Conservation (phyloP, 1,139 yeast species). For the Debaryomycetaceae sp. region DNA sequence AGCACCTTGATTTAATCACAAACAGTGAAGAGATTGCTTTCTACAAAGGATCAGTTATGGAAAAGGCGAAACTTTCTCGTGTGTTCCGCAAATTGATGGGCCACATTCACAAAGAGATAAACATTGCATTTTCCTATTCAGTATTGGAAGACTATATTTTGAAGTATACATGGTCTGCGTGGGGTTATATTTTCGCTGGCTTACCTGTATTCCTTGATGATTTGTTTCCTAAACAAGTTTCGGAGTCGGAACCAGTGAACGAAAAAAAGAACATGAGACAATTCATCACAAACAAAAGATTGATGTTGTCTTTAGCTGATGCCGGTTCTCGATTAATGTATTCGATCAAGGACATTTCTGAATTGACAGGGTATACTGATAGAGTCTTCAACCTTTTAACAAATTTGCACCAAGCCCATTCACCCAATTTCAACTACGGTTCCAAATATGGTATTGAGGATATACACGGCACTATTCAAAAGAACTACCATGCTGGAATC, state of each 20-base stretch:
- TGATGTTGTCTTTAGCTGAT: conserved; percentile 88
- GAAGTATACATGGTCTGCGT: conserved; percentile 92
- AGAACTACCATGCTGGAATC: conserved; percentile 66
- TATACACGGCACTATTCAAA: conserved; percentile 79
- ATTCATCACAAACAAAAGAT: conserved; percentile 84
- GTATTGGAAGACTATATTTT: conserved; percentile 82
- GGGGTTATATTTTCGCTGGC: conserved; percentile 88
- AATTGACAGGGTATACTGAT: conserved; percentile 86
- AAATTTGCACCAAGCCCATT: conserved; percentile 79
- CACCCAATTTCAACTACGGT: conserved; percentile 63
- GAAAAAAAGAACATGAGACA: conserved; percentile 71
- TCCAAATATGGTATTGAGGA: conserved; percentile 49
- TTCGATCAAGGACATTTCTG: conserved; percentile 89
- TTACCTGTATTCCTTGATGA: conserved; percentile 67
- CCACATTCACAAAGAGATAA: conserved; percentile 48
- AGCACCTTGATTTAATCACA: conserved; percentile 78
- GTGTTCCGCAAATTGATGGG: conserved; percentile 53
- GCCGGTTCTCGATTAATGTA: conserved; percentile 97
- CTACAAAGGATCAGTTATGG: conserved; percentile 86
- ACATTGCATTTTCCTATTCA: conserved; percentile 55
- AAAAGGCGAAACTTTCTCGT: conserved; percentile 60
- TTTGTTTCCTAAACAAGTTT: conserved; percentile 27
- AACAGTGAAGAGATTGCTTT: conserved; percentile 94
- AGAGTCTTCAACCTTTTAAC: conserved; percentile 74
- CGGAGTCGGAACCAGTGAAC: conserved; percentile 17